Percentiles rank a stretch among this genome's conserved stretches.
These are phyloP conservation scores for Calocybe gambosa DNA, from an alignment of 1,284 basidiomycete genomes.

Conservation along the genomic window DNA sequence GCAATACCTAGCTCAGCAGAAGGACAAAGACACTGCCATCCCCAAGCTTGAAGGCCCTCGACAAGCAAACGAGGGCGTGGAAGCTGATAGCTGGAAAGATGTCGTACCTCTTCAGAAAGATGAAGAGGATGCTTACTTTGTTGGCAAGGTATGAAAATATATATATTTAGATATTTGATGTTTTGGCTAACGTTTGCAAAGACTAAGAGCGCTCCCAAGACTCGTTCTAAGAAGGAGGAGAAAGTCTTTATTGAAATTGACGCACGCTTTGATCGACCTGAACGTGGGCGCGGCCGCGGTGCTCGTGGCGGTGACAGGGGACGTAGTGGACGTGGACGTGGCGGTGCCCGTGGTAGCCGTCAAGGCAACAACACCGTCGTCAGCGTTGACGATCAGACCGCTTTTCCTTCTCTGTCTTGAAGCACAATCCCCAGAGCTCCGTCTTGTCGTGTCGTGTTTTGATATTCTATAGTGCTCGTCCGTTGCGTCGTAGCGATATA, in stretches of 20 bases:
- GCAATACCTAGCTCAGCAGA: slow-evolving; percentile 75
- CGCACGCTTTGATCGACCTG: slow-evolving; percentile 68
- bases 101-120: slow-evolving; percentile 56
- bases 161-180: neutral
- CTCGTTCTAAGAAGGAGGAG: slow-evolving; percentile 69
- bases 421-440: slow-evolving; percentile 10
- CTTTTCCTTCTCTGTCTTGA: slow-evolving; percentile 80
- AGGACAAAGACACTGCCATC: slow-evolving; percentile 47
- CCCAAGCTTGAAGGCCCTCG: slow-evolving; percentile 67
- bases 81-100: slow-evolving; percentile 56
- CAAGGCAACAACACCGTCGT: slow-evolving; percentile 29
- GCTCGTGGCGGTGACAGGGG: slow-evolving; percentile 28
- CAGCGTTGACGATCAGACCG: slow-evolving; percentile 72
- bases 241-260: slow-evolving; percentile 76
- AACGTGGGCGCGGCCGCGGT: slow-evolving; percentile 40
- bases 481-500: slow-evolving; percentile 17
- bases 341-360: slow-evolving; percentile 34
- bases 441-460: slow-evolving; percentile 12
- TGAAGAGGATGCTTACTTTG: slow-evolving; percentile 63
- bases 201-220: slow-evolving; percentile 56
- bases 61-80: slow-evolving; percentile 64
- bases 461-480: slow-evolving; percentile 10
- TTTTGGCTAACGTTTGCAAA: slow-evolving; percentile 21
- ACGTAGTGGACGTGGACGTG: slow-evolving; percentile 33
- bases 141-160: slow-evolving; percentile 57